Evolutionary conservation across 306 rosid genomes (phyloP), one percentile per base, ranked within the genome.

Genomic region (Trifolium subterraneum): DNA sequence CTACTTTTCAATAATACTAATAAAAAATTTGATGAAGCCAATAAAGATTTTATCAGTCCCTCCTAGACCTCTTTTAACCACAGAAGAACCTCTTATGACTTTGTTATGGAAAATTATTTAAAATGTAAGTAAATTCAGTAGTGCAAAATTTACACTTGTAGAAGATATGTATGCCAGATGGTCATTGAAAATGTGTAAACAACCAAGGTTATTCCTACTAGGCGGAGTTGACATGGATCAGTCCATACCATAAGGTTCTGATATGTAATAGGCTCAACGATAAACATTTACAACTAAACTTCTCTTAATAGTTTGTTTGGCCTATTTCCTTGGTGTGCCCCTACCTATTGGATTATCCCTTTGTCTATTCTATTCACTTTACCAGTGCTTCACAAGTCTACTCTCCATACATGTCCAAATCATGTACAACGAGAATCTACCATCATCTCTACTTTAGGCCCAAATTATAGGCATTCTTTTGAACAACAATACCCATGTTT

Each of bases 1-100:
- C 61, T 54, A 74, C 51, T 78, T 8, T 63, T 52, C 48, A 42
- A 38, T 44, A 38, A 64, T 10, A 68, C 20, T 33, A 36, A n/a
- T n/a, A 64, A 33, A 45, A 44, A 45, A 77, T 27, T 51, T 42
- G 29, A 36, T 29, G 55, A 31, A 45, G 64, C 11, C 2, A 6
- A 27, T 25, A 18, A 13, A 20, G 20, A 55, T 55, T 74, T 39
- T 81, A 56, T 13, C 42, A 23, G 44, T 6, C 70, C 23, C 45
- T 35, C 42, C 47, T 8, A 9, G 12, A 35, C 31, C 35, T 56
- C 74, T 29, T 69, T 74, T 11, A 50, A 69, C 52, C 39, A 59
- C 15, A 68, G 69, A n/a, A 22, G 41, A 6, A 36, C 29, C 52
- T 45, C 63, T n/a, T 68, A 15, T 33, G 13, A 44, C 16, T 63